phyloP scores from a whole-genome alignment of 2,329 filamentous ascomycete genomes.

The Pseudohalonectria lignicola region DNA sequence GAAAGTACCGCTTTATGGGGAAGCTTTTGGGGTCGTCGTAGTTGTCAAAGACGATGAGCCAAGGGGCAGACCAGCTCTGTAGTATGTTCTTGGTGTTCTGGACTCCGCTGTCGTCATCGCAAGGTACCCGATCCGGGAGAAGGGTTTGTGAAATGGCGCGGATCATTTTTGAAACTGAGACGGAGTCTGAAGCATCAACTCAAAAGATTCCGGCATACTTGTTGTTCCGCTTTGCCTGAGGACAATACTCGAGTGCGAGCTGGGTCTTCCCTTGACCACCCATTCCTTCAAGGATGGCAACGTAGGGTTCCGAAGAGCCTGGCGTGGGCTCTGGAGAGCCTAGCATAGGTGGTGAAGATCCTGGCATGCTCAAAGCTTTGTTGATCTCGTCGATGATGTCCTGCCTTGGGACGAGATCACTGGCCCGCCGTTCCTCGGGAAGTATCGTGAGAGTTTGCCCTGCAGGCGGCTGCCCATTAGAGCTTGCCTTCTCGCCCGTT shows the following conservation, averaged over 20 bases:
- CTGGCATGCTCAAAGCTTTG: background rate
- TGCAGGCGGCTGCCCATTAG: too few species aligned
- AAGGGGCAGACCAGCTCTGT: background rate
- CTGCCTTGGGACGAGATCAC: background rate
- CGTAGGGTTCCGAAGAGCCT: background rate
- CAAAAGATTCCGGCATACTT: background rate
- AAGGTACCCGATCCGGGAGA: too few species aligned
- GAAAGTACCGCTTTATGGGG: too few species aligned
- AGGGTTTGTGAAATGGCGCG: too few species aligned
- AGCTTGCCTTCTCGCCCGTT: too few species aligned
- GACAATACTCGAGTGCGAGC: background rate
- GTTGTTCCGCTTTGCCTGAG: background rate
- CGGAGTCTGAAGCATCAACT: background rate
- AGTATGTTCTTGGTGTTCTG: background rate
- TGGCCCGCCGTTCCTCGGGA: too few species aligned
- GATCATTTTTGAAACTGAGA: too few species aligned
- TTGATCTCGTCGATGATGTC: background rate
- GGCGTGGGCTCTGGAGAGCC: too few species aligned
- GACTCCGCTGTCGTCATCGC: too few species aligned
- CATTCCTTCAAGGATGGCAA: background rate
- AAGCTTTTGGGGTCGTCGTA: background rate
- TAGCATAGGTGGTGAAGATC: too few species aligned
- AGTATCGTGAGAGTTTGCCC: too few species aligned
- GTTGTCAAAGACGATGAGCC: background rate
- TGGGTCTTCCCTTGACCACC: background rate